Conservation (phyloP, 2,329 filamentous ascomycete genomes). For the Paecilomyces variotii region DNA sequence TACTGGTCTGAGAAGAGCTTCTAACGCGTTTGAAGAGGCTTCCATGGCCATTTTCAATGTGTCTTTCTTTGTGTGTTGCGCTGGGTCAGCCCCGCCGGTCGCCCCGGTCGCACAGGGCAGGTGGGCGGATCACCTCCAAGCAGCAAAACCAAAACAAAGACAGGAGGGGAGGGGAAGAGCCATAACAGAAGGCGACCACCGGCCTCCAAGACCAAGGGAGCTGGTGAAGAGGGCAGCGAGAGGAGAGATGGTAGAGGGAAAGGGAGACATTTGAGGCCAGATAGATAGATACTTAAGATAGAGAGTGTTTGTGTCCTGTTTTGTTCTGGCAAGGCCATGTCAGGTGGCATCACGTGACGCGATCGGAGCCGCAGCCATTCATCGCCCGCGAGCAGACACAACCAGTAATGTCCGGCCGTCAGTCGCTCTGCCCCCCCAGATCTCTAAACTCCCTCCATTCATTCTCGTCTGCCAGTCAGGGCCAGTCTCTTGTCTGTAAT, state of each 20-base stretch:
- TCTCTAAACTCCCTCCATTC: not conserved
- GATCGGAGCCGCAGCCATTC: not conserved
- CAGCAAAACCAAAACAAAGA: conserved; percentile 32
- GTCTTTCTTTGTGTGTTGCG: conserved; percentile 15
- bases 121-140: conserved; percentile 16
- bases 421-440: not conserved
- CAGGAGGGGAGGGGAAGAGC: conserved; percentile 10
- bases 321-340: not conserved
- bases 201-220: not conserved
- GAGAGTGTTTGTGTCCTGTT: no score
- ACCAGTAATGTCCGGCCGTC: not conserved
- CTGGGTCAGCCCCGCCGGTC: conserved; percentile 10
- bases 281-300: no score
- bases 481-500: not conserved
- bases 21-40: not conserved
- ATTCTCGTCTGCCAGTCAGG: not conserved
- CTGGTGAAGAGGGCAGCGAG: not conserved
- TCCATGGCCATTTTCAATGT: conserved; percentile 2
- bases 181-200: no score
- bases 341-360: not conserved
- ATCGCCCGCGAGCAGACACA: not conserved
- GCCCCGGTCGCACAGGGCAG: conserved; percentile 21
- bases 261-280: no score
- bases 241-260: not conserved
- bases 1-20: not conserved